A percentile compares a stretch with the other conserved stretches of the same genome.
phyloP scores from a whole-genome alignment of 2,329 filamentous ascomycete genomes.

The Lasiodiplodia citricola region DNA sequence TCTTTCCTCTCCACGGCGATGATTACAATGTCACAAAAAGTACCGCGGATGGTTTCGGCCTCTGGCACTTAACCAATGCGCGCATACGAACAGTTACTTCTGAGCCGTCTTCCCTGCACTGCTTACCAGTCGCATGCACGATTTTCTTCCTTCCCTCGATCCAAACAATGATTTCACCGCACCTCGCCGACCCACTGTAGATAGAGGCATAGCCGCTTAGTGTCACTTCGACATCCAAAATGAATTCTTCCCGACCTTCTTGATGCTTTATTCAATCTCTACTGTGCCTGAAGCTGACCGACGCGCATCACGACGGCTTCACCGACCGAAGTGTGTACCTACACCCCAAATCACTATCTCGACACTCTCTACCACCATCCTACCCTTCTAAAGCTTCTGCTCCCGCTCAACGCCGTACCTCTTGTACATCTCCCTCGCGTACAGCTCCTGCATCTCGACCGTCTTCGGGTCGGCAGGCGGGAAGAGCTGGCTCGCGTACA shows the following conservation, averaged over 20 bases:
- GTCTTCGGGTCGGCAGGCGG: conserved; percentile 37
- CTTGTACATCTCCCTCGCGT: conserved; percentile 15
- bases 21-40: neutral
- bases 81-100: conserved; percentile 15
- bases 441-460: neutral
- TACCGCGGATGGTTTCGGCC: neutral
- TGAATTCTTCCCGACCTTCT: too few species aligned
- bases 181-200: too few species aligned
- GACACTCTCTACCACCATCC: neutral
- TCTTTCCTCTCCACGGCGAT: neutral
- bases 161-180: too few species aligned
- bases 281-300: too few species aligned
- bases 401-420: neutral
- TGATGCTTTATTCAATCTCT: too few species aligned
- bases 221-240: too few species aligned
- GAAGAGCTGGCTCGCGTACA: conserved; percentile 39
- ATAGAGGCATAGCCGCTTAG: too few species aligned
- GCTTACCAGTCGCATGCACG: neutral
- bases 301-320: too few species aligned
- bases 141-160: neutral
- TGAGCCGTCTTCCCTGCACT: neutral
- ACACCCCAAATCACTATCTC: too few species aligned
- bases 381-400: conserved; percentile 2
- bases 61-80: conserved; percentile 5
- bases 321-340: too few species aligned